Evolutionary conservation across 805 yeast genomes (phyloP).

Genomic region (Suhomyces vadensis): DNA sequence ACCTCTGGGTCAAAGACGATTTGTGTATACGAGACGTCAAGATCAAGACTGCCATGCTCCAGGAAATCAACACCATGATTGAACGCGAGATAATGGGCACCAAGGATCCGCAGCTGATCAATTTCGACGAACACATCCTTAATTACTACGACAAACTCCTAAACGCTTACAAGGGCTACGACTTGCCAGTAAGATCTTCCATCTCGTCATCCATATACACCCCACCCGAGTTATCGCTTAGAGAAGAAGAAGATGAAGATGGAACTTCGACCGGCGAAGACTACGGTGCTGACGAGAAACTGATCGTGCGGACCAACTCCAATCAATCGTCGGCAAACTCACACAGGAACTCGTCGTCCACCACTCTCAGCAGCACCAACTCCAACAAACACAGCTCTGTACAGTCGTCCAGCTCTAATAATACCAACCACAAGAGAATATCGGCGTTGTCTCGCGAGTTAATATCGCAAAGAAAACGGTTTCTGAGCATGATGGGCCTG

Average conservation of each 20-base stretch:
- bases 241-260: slow-evolving; percentile 20
- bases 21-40: slow-evolving; percentile 31
- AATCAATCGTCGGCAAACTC: slow-evolving; percentile 16
- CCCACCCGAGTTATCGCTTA: slow-evolving; percentile 14
- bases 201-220: slow-evolving; percentile 5
- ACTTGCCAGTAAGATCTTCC: slow-evolving; percentile 10
- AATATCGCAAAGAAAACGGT: slow-evolving; percentile 8
- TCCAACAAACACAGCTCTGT: slow-evolving; percentile 4
- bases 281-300: slow-evolving; percentile 17
- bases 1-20: slow-evolving; percentile 38
- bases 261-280: slow-evolving; percentile 12
- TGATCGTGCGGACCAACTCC: slow-evolving; percentile 15
- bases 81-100: slow-evolving; percentile 18
- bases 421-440: slow-evolving; percentile 3
- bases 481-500: slow-evolving; percentile 9
- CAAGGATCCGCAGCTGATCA: slow-evolving; percentile 4
- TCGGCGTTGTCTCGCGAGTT: slow-evolving; percentile 5
- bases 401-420: slow-evolving; percentile 1
- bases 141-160: slow-evolving; percentile 32
- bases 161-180: slow-evolving; percentile 35
- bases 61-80: slow-evolving; percentile 35
- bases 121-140: slow-evolving; percentile 28
- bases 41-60: slow-evolving; percentile 32
- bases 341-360: slow-evolving; percentile 5
- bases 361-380: background rate